phyloP scores from a whole-genome alignment of 257 asterid genomes.

The Penstemon eatonii region DNA sequence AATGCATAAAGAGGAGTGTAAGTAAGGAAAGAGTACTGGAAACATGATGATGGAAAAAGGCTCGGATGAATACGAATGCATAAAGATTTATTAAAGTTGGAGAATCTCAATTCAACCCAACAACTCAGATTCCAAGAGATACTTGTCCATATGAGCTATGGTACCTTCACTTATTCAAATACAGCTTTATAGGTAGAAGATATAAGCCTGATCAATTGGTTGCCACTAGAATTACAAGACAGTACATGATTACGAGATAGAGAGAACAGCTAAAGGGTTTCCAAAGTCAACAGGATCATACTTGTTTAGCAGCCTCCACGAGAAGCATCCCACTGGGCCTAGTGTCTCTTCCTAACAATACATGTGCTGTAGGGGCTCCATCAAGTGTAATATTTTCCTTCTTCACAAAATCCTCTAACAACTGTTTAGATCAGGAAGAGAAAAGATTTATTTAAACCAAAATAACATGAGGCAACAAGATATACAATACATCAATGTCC shows the following conservation, averaged over 20 bases:
- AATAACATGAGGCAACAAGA: slow-evolving; percentile 3
- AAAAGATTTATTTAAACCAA: slow-evolving; percentile 16
- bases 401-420: slow-evolving; percentile 63
- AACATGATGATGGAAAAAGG: slow-evolving; percentile 15
- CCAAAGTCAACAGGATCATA: slow-evolving; percentile 32
- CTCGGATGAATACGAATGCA: not conserved
- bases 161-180: slow-evolving; percentile 14
- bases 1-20: slow-evolving; percentile 9
- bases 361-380: slow-evolving; percentile 47
- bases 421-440: slow-evolving; percentile 44
- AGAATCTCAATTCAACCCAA: slow-evolving; percentile 15
- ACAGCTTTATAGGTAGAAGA: slow-evolving; percentile 21
- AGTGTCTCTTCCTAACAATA: slow-evolving; percentile 84
- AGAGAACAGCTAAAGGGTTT: not conserved
- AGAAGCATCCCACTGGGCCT: slow-evolving; percentile 89
- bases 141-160: slow-evolving; percentile 3
- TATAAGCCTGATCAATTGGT: not conserved
- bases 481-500: not conserved
- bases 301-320: slow-evolving; percentile 75
- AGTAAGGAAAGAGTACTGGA: slow-evolving; percentile 4
- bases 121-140: not conserved
- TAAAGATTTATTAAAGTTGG: not conserved
- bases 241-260: not conserved
- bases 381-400: slow-evolving; percentile 61
- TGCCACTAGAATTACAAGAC: not conserved